Evolutionary conservation across 345 rosid genomes (phyloP), one percentile per base, ranked within the genome.

Genomic region (Pelargonium nanum): DNA sequence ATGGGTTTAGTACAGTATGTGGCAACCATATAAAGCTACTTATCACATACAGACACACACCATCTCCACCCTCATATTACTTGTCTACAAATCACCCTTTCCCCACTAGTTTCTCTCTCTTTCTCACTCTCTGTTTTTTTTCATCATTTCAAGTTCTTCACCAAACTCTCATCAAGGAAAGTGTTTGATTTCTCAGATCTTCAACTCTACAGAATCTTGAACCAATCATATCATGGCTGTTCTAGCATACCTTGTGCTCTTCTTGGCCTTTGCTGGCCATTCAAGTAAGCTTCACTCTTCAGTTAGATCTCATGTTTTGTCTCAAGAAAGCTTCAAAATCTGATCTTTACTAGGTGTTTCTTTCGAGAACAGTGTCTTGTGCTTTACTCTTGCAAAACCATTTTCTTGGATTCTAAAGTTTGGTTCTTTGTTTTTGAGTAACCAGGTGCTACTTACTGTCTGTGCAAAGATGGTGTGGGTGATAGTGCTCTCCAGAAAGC

Each of bases 391-490:
- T 28, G 19, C 26, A 17, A 28, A 24, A 23, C 32, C 23, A 24
- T 25, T 68, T 5, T 60, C 50, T 28, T 53, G 25, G 50, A n/a
- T 50, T 56, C 22, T 44, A 25, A 53, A 19, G 1, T 22, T 20
- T 20, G 3, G 24, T 16, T n/a, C 22, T 7, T 21, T 22, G 50
- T 22, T 30, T 28, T 16, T 1, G 22, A 4, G 48, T 24, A 2
- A 53, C 16, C 61, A 88, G 94, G 72, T 61, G 98, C 87, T 26
- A 70, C 70, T 8, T 80, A 86, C 67, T 92, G 98, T 57, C 9
- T 89, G 22, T 92, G 98, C 50, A 92, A 80, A 70, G 89, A 85
- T 66, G 95, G 83, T 40, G 6, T 81, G 40, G 22, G 69, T 63
- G 95, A 89, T 0, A 5, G 53, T 20, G 74, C 51, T 2, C 76